Evolutionary conservation across 208 protist genomes (phyloP).

Genomic region (Endotrypanum monterogeii): DNA sequence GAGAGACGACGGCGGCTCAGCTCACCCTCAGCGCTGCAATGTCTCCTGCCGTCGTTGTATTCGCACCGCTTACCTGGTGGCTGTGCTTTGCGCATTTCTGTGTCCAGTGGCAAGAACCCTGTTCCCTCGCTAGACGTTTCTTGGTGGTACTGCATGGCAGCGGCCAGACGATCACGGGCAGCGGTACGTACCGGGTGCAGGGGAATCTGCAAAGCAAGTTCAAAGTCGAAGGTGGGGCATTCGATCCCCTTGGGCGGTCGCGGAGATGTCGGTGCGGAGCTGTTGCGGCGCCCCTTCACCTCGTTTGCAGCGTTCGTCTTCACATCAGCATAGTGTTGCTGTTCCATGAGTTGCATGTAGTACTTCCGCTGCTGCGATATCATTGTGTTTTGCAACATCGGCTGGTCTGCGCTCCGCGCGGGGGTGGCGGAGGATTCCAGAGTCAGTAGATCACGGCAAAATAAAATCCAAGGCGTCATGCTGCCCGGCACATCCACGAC

Average conservation of each 20-base stretch:
- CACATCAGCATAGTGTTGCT: constrained; percentile 4
- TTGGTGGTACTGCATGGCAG: constrained; percentile 1
- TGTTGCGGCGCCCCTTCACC: not conserved
- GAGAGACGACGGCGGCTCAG: not conserved
- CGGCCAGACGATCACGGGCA: constrained; percentile 17
- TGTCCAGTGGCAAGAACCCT: constrained; percentile 18
- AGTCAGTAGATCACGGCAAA: constrained; percentile 3
- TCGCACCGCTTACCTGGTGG: not conserved
- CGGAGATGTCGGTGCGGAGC: not conserved
- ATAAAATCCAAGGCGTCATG: constrained; percentile 39
- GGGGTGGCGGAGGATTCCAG: not conserved
- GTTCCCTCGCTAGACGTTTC: not conserved
- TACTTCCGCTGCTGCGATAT: constrained; percentile 26
- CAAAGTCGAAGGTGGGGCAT: not conserved
- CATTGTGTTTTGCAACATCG: constrained; percentile 1
- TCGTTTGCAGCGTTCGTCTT: not conserved
- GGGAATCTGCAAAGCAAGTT: not conserved
- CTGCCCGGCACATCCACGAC: constrained; percentile 42
- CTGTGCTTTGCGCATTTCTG: constrained; percentile 6
- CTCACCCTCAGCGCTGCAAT: not conserved
- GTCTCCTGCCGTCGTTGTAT: not conserved
- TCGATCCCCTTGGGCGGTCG: not conserved
- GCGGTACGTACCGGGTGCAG: constrained; percentile 20
- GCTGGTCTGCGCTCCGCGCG: not conserved
- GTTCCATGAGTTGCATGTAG: constrained; percentile 17